phyloP scores from a whole-genome alignment of 2,329 filamentous ascomycete species.

The Fusarium beomiforme region DNA sequence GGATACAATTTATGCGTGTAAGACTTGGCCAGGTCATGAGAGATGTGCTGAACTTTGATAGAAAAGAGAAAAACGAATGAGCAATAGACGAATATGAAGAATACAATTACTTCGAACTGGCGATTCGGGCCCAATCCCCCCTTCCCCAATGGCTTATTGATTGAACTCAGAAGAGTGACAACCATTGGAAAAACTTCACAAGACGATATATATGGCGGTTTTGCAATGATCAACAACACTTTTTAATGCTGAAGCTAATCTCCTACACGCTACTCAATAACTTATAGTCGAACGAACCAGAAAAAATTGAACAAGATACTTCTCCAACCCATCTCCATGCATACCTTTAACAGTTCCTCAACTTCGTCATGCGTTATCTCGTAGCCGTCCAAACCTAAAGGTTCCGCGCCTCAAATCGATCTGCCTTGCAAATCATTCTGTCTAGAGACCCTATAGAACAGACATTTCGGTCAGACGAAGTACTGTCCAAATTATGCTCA shows the following conservation, averaged over 20 bases:
- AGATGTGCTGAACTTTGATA: conserved; percentile 11
- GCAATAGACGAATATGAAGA: not conserved
- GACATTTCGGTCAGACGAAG: not conserved
- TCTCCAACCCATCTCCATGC: not conserved
- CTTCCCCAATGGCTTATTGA: not conserved
- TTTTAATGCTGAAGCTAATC: conserved; percentile 4
- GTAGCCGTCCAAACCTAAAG: not conserved
- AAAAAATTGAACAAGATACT: conserved; percentile 5
- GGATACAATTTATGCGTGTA: not conserved
- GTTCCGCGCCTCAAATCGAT: not conserved
- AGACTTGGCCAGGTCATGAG: conserved; percentile 8
- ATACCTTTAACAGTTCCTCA: not conserved
- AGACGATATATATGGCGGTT: not conserved
- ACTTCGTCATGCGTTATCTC: conserved; percentile 3
- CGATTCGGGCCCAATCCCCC: not conserved
- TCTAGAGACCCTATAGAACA: not conserved
- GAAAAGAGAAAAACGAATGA: not conserved
- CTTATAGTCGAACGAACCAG: conserved; percentile 6
- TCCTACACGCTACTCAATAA: conserved; percentile 20
- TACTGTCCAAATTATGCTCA: not conserved
- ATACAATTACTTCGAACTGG: not conserved
- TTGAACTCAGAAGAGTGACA: not conserved
- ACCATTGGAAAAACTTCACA: not conserved
- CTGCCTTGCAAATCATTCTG: not conserved
- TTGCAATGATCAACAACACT: not conserved